phyloP scores from a whole-genome alignment of 2,329 filamentous ascomycete genomes.

The Alternaria novae-zelandiae region DNA sequence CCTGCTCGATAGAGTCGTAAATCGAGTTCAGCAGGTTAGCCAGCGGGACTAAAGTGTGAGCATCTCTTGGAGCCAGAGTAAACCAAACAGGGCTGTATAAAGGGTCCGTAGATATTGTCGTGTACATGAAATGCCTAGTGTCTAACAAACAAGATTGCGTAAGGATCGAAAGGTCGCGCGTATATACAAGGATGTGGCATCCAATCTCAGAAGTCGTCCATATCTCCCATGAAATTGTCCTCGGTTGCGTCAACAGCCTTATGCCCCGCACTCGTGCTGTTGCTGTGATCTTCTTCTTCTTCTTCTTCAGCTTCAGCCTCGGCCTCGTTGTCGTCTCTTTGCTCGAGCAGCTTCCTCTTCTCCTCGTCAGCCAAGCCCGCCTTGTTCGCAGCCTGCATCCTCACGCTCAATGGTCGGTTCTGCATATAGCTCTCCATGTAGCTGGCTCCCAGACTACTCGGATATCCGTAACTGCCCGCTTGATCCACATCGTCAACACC shows the following conservation, averaged over 20 bases:
- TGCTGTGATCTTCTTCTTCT: neutral
- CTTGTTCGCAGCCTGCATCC: constrained; percentile 43
- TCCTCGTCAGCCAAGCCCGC: constrained; percentile 35
- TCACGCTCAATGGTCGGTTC: constrained; percentile 42
- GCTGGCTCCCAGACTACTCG: constrained; percentile 43
- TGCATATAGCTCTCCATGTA: constrained; percentile 49
- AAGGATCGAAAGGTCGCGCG: constrained; percentile 2
- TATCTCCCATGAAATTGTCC: constrained; percentile 33
- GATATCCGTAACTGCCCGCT: constrained; percentile 44
- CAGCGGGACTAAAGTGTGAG: constrained; percentile 25
- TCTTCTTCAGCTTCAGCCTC: neutral
- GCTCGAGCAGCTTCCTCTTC: constrained; percentile 23
- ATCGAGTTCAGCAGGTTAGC: constrained; percentile 43
- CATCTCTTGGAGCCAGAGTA: neutral
- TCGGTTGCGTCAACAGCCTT: neutral
- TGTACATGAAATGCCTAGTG: neutral
- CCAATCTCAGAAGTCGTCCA: constrained; percentile 41
- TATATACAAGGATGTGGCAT: constrained; percentile 6
- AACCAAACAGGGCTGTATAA: neutral
- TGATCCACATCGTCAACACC: constrained; percentile 46
- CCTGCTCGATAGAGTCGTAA: constrained; percentile 45
- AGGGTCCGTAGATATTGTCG: neutral
- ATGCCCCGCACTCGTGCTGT: neutral
- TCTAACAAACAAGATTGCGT: neutral
- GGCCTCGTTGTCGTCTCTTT: constrained; percentile 12